These are phyloP conservation scores for Arthroderma sp. DNA, from an alignment of 2,329 filamentous ascomycete species.

Conservation along the genomic window DNA sequence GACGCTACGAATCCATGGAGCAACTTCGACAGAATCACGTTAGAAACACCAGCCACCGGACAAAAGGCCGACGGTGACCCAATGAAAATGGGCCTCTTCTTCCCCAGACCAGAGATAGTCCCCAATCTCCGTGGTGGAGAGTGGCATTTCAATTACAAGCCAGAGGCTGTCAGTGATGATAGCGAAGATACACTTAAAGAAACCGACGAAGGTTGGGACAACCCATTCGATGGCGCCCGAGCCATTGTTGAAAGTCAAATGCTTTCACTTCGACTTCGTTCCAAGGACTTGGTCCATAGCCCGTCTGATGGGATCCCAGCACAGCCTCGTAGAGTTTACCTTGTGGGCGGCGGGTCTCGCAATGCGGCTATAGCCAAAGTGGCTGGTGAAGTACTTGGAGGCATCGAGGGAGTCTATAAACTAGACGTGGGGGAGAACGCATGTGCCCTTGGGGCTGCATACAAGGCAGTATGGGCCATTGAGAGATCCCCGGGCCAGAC, in stretches of 20 bases:
- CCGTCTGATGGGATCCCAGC: conserved; percentile 50
- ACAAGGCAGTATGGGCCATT: conserved; percentile 89
- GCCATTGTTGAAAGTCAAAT: conserved; percentile 91
- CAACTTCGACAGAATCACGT: conserved; percentile 61
- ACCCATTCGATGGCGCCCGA: conserved; percentile 60
- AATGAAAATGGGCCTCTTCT: conserved; percentile 88
- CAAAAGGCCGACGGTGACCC: conserved; percentile 40
- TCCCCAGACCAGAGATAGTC: conserved; percentile 88
- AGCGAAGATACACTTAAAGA: conserved; percentile 40
- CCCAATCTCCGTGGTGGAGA: conserved; percentile 77
- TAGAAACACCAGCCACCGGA: conserved; percentile 56
- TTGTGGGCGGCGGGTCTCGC: conserved; percentile 81
- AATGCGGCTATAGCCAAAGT: conserved; percentile 82
- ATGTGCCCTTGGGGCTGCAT: conserved; percentile 83
- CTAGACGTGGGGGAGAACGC: conserved; percentile 92
- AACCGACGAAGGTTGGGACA: conserved; percentile 40
- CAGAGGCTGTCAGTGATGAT: conserved; percentile 10
- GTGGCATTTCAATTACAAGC: conserved; percentile 62
- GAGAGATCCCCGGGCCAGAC: conserved; percentile 55
- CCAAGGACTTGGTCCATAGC: conserved; percentile 56
- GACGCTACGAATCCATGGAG: conserved; percentile 52
- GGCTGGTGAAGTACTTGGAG: conserved; percentile 77
- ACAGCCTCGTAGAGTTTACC: conserved; percentile 79
- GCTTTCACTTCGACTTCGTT: conserved; percentile 77
- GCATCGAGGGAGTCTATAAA: conserved; percentile 78